phyloP scores from a whole-genome alignment of 148 eudicot genomes.

The Vaccinium vitisidaea region DNA sequence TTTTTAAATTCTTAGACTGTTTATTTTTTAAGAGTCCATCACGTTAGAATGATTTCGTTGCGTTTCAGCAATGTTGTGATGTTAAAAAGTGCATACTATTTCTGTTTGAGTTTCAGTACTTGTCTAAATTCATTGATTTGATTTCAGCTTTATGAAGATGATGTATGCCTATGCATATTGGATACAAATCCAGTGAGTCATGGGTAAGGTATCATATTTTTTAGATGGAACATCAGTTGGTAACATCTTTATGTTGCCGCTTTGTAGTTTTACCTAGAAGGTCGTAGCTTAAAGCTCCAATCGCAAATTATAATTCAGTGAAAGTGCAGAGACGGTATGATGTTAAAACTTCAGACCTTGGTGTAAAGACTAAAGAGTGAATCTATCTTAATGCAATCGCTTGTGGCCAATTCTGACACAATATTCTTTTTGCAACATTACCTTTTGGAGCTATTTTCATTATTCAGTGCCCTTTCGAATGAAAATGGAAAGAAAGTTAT shows the following conservation, averaged over 20 bases:
- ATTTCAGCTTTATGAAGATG: slow-evolving; percentile 87
- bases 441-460: neutral
- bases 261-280: neutral
- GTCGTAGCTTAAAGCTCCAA: neutral
- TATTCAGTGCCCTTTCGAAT: neutral
- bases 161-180: slow-evolving; percentile 83
- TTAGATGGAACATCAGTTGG: slow-evolving; percentile 21
- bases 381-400: neutral
- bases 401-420: neutral
- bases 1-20: neutral
- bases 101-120: neutral
- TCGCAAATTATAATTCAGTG: neutral
- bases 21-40: neutral
- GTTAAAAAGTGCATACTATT: neutral
- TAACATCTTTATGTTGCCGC: neutral
- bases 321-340: neutral
- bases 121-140: slow-evolving; percentile 11
- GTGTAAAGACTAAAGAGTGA: neutral
- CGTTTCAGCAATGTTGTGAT: neutral
- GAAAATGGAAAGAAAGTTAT: neutral
- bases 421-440: neutral
- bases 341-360: neutral
- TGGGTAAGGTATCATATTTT: slow-evolving; percentile 94
- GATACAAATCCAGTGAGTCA: slow-evolving; percentile 82
- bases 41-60: neutral